Conservation (phyloP, 805 yeast genomes). For the Candida coleopterorum region DNA sequence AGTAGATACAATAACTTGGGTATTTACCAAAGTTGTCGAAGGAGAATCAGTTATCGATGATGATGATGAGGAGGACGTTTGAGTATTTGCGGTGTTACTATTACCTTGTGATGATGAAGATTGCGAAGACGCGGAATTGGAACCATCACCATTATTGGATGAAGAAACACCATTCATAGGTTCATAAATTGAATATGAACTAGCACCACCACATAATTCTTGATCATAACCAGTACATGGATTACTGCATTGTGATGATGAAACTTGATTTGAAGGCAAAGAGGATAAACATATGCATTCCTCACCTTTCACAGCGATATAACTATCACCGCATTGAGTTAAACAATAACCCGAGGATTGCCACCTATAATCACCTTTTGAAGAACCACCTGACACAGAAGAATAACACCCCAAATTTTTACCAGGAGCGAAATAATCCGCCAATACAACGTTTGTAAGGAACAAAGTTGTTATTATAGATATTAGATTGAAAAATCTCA, state of each 20-base stretch:
- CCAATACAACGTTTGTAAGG: neutral
- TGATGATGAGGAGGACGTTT: conserved; percentile 11
- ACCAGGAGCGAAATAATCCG: conserved; percentile 4
- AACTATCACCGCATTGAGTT: conserved; percentile 43
- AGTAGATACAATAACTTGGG: conserved; percentile 17
- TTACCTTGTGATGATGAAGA: neutral
- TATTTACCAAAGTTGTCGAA: conserved; percentile 1
- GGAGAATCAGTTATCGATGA: neutral
- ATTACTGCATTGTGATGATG: conserved; percentile 24
- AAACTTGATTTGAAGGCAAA: conserved; percentile 17
- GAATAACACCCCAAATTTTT: conserved; percentile 11
- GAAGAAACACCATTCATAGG: conserved; percentile 10
- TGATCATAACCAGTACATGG: conserved; percentile 31
- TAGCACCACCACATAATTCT: conserved; percentile 36
- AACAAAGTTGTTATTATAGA: too few relatives aligned
- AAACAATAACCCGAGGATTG: conserved; percentile 63
- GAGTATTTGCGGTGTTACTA: conserved; percentile 6
- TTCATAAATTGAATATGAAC: conserved; percentile 27
- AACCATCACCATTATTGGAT: neutral
- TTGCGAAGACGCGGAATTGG: neutral
- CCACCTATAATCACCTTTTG: conserved; percentile 45
- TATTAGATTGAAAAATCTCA: too few relatives aligned
- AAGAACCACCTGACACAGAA: conserved; percentile 9
- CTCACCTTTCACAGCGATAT: conserved; percentile 35
- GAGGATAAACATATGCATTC: conserved; percentile 37